Percentiles rank a stretch among this genome's conserved stretches.
Conservation (phyloP, 345 rosid genomes). For the Hypericum perforatum region DNA sequence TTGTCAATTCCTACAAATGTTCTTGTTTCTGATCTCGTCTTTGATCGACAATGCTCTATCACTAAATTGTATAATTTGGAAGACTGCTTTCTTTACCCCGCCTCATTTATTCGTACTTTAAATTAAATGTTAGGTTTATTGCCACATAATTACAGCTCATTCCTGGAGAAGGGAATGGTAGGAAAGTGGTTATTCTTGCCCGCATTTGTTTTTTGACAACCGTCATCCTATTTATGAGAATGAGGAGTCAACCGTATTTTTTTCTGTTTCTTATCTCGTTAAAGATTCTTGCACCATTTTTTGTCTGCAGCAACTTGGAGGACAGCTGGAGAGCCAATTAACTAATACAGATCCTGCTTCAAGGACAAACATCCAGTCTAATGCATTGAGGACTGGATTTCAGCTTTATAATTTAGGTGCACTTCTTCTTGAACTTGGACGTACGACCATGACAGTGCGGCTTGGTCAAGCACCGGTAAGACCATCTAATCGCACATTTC, state of each 20-base stretch:
- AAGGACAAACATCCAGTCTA: constrained; percentile 30
- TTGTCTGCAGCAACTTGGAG: constrained; percentile 36
- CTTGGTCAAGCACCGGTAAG: constrained; percentile 62
- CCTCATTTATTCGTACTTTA: background rate
- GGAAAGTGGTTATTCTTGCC: too few species aligned
- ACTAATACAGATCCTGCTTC: constrained; percentile 30
- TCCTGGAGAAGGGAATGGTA: too few species aligned
- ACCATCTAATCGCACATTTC: constrained; percentile 6
- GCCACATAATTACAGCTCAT: too few species aligned
- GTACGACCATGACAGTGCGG: constrained; percentile 61
- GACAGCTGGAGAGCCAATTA: constrained; percentile 45
- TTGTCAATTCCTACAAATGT: background rate
- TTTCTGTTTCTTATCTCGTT: too few species aligned
- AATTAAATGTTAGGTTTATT: background rate
- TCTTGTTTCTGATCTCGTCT: background rate
- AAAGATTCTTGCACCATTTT: too few species aligned
- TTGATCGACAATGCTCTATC: background rate
- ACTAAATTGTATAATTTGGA: background rate
- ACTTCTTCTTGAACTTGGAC: constrained; percentile 70
- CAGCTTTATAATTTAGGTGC: constrained; percentile 54
- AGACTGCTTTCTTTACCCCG: background rate
- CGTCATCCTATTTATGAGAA: too few species aligned
- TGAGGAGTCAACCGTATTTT: too few species aligned
- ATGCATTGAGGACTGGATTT: constrained; percentile 42
- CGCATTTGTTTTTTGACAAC: too few species aligned